These are phyloP conservation scores for Clarireedia monteithiana DNA, from an alignment of 2,329 filamentous ascomycete genomes.

Conservation along the genomic window DNA sequence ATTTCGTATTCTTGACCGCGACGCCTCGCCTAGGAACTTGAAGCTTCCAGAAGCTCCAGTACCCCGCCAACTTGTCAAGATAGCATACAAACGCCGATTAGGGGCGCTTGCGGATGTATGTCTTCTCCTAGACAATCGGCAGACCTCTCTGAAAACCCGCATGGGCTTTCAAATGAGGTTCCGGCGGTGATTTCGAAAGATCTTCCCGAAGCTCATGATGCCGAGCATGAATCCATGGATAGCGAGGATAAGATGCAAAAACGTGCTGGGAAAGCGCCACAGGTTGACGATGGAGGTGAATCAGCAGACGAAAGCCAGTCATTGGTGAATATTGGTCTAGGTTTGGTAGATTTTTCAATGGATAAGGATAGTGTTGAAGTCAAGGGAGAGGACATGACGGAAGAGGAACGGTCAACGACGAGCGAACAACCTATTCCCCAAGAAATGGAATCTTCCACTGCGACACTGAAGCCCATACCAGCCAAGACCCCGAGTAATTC, in stretches of 20 bases:
- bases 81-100: conserved; percentile 17
- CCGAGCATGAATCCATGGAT: neutral
- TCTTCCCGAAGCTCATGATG: neutral
- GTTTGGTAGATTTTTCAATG: neutral
- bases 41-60: conserved; percentile 11
- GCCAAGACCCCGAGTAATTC: conserved; percentile 6
- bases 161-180: conserved; percentile 17
- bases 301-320: neutral
- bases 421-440: conserved; percentile 11
- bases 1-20: neutral
- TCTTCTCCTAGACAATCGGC: conserved; percentile 25
- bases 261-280: neutral
- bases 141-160: conserved; percentile 19
- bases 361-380: neutral
- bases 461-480: conserved; percentile 27
- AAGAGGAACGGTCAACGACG: neutral
- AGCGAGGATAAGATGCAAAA: conserved; percentile 6
- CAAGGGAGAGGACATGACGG: neutral
- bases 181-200: conserved; percentile 4
- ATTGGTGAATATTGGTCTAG: conserved; percentile 1
- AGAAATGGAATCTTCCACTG: conserved; percentile 30
- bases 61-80: conserved; percentile 25
- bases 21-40: neutral
- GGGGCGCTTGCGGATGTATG: conserved; percentile 28
- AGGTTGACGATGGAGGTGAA: conserved; percentile 2